Conservation (phyloP, 2,329 filamentous ascomycete species). For the Ceratocystis albifundus region DNA sequence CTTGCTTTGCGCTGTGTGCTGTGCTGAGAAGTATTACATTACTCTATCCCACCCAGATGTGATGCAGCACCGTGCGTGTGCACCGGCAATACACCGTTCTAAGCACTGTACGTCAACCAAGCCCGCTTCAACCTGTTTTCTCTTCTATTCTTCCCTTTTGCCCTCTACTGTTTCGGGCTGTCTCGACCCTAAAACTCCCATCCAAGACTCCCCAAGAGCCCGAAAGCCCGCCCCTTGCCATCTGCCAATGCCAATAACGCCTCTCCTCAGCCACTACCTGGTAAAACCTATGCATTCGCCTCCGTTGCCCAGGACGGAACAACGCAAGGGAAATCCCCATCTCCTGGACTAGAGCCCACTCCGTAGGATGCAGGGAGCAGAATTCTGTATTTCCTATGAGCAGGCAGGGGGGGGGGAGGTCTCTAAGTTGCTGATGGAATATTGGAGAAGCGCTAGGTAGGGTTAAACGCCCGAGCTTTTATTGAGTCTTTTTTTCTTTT, state of each 20-base stretch:
- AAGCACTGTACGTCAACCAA: not conserved
- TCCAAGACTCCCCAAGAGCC: not conserved
- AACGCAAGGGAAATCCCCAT: not conserved
- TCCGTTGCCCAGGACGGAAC: conserved; percentile 1
- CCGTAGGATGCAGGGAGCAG: not conserved
- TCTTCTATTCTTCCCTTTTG: not conserved
- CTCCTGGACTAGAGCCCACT: not conserved
- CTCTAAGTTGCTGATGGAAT: not conserved
- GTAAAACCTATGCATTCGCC: not conserved
- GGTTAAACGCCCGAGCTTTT: not conserved
- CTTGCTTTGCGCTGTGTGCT: not conserved
- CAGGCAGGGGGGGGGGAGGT: no score
- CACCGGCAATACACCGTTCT: not conserved
- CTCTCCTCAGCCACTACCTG: not conserved
- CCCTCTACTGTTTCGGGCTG: not conserved
- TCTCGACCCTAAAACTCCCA: not conserved
- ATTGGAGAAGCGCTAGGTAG: not conserved
- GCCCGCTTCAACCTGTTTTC: not conserved
- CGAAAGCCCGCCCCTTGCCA: not conserved
- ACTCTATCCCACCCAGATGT: not conserved
- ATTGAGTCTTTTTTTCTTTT: not conserved
- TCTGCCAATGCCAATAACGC: not conserved
- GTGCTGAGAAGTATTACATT: not conserved
- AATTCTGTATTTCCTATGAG: not conserved
- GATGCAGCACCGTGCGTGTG: not conserved